These are phyloP conservation scores for Agrostemma githago DNA, from an alignment of 148 eudicot species.

Conservation along the genomic window DNA sequence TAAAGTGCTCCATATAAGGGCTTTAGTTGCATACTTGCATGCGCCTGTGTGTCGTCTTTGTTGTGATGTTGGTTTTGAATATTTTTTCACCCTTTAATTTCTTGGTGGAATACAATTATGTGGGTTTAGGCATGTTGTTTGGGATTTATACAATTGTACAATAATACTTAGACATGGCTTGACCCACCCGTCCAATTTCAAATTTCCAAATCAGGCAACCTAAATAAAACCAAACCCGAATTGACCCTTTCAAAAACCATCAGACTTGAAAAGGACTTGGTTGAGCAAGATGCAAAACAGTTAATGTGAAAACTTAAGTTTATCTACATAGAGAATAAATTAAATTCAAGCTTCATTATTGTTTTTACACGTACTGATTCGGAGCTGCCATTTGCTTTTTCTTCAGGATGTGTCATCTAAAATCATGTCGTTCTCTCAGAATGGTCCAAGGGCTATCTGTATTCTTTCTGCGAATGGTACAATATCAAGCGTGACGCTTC, in stretches of 20 bases:
- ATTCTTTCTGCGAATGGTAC: constrained; percentile 81
- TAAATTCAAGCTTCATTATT: not conserved
- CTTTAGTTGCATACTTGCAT: not conserved
- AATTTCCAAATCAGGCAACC: not conserved
- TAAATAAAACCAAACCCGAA: not conserved
- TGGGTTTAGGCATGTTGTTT: not conserved
- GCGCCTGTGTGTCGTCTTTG: not conserved
- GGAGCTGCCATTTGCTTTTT: not conserved
- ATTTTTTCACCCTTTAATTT: not conserved
- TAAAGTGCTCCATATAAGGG: not conserved
- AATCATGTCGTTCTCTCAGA: constrained; percentile 80
- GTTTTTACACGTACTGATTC: constrained; percentile 1
- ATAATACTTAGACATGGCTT: not conserved
- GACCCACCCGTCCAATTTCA: not conserved
- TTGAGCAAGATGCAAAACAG: not conserved
- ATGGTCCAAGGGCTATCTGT: constrained; percentile 84
- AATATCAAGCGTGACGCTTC: constrained; percentile 80
- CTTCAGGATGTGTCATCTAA: constrained; percentile 73
- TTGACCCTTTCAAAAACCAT: not conserved
- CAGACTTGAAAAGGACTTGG: not conserved
- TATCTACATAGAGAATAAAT: not conserved
- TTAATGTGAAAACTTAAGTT: not conserved
- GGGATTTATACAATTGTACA: not conserved
- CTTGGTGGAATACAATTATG: not conserved
- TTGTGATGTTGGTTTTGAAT: not conserved